phyloP scores from a whole-genome alignment of 495 filamentous ascomycete species.

The Xylaria intraflava region DNA sequence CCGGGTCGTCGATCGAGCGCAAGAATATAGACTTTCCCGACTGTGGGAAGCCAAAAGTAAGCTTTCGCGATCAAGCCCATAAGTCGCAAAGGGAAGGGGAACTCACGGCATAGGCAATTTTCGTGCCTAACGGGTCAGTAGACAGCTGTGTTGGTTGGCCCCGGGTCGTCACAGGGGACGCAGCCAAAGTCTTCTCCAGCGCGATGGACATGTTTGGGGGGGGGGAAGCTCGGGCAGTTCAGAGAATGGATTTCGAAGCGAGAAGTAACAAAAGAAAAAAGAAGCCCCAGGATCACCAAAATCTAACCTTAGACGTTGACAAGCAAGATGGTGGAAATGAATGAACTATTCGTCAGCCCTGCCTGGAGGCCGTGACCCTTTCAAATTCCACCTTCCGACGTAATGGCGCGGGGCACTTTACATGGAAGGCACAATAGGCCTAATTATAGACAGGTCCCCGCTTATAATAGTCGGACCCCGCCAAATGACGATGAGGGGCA shows the following conservation, averaged over 20 bases:
- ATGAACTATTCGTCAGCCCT: neutral
- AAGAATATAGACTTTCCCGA: conserved; percentile 95
- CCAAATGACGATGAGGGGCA: no score
- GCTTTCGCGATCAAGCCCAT: neutral
- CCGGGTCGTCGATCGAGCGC: conserved; percentile 83
- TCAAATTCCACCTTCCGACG: neutral
- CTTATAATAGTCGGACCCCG: no score
- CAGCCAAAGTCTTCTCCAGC: conserved; percentile 50
- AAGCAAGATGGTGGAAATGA: neutral
- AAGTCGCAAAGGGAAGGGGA: neutral
- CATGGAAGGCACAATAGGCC: no score
- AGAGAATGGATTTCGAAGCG: neutral
- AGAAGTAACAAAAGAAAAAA: neutral
- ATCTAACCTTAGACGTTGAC: neutral
- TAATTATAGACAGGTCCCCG: no score
- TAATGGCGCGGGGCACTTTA: conserved; percentile 13
- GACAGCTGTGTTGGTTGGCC: conserved; percentile 88
- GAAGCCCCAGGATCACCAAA: neutral
- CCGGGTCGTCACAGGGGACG: conserved; percentile 69
- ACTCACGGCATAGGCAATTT: conserved; percentile 86
- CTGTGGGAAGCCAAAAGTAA: conserved; percentile 34
- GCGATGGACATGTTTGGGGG: conserved; percentile 41
- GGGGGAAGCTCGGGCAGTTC: neutral
- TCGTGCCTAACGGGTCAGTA: conserved; percentile 82
- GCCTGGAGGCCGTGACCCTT: neutral